These are phyloP conservation scores for Aureococcus anophagefferens DNA, from an alignment of 108 stramenopile species.

Conservation along the genomic window DNA sequence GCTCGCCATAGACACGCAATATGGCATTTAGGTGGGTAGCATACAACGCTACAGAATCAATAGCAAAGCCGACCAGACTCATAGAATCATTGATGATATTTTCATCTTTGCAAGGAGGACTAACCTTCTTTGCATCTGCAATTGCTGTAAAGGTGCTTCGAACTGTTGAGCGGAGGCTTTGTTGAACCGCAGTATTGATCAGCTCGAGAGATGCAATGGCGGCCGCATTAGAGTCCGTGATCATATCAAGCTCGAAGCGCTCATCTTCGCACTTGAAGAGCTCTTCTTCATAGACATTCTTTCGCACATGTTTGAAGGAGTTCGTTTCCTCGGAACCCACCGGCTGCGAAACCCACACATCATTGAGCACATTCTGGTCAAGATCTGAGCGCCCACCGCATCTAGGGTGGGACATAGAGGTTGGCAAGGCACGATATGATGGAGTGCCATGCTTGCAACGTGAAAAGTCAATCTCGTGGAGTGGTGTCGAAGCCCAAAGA, in stretches of 20 bases:
- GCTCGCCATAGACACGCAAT: constrained; percentile 84
- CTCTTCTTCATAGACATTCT: constrained; percentile 87
- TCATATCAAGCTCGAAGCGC: constrained; percentile 97
- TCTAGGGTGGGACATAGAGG: constrained; percentile 79
- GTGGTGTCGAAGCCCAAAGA: constrained; percentile 39
- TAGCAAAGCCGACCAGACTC: too few species aligned
- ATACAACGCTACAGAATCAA: too few species aligned
- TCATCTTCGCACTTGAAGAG: constrained; percentile 95
- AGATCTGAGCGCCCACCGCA: constrained; percentile 71
- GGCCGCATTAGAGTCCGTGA: constrained; percentile 76
- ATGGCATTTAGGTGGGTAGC: constrained; percentile 90
- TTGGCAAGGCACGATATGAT: constrained; percentile 86
- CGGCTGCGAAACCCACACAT: constrained; percentile 87
- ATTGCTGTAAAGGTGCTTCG: constrained; percentile 8
- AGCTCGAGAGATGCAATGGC: constrained; percentile 73
- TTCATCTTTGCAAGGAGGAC: constrained; percentile 55
- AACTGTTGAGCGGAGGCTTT: neutral
- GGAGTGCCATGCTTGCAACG: constrained; percentile 40
- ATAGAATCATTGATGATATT: too few species aligned
- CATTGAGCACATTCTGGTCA: constrained; percentile 79
- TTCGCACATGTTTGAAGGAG: constrained; percentile 93
- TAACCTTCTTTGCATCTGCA: constrained; percentile 51
- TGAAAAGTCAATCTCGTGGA: constrained; percentile 42
- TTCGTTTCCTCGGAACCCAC: constrained; percentile 91
- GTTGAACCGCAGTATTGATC: constrained; percentile 59